Base-by-base conservation (phyloP, 805 yeast genomes). In the Saccharomyces paradoxus region DNA sequence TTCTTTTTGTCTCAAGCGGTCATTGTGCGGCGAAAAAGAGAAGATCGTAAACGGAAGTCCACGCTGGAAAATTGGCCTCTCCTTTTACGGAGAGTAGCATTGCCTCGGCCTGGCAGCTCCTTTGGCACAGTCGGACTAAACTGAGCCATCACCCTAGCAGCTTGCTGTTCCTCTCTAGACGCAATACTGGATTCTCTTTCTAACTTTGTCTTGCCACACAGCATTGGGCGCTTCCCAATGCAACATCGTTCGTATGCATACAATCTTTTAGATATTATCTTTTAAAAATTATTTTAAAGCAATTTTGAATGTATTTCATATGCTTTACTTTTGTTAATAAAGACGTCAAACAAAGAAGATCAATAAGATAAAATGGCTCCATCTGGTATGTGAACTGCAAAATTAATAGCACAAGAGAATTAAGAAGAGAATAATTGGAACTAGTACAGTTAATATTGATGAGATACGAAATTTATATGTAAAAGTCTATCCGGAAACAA, bases 321-420 rank as follows among this genome's bases (percentile, higher is more conserved):
- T 3, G 44, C 12, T 37, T 37, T 6, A 17, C 44, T 37, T 9
- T 4, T 37, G 44, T 12, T 17, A 3, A 7, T 17, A 9, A 37
- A 17, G 8, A 37, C 13, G 24, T 17, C 21, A 46, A 51, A 30
- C 50, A 44, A 28, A 31, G 51, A 49, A 50, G 54, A 50, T 51
- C 41, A 50, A 55, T 58, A 56, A 52, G 58, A 57, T 55, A 66
- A 65, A 71, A 72, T 72, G 75, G 75, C 75, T 71, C 74, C 75
- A 71, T 71, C 74, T 63, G 70, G 74, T 70, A 70, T 70, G 74
- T 70, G 57, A 55, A 37, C 17, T 37, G 5, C 44, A 17, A 37
- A 17, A 17, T 17, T 17, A 37, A 17, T 37, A 10, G 44, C 24
- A 17, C 24, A 17, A 37, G 1, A 21, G 24, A 37, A 17, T 17